These are phyloP conservation scores for Acacia pycnantha DNA, from an alignment of 331 rosid genomes.

Conservation along the genomic window DNA sequence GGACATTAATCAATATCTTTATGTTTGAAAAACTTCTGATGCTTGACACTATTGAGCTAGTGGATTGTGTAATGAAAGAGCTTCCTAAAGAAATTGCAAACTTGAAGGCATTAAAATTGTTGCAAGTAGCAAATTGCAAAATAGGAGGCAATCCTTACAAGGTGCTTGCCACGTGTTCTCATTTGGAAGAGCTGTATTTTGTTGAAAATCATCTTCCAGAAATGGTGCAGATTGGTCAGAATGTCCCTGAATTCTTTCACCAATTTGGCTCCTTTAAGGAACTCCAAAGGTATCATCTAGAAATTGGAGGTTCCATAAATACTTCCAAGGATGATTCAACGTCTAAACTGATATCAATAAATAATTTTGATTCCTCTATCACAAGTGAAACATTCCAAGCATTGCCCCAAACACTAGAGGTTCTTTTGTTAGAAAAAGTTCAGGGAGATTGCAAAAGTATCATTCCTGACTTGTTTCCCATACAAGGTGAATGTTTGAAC, in stretches of 20 bases:
- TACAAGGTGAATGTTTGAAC: neutral
- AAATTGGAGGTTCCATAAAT: neutral
- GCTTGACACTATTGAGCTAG: conserved; percentile 12
- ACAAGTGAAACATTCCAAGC: neutral
- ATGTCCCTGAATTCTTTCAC: neutral
- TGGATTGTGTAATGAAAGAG: neutral
- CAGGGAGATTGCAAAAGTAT: neutral
- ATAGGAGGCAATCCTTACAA: neutral
- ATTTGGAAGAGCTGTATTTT: neutral
- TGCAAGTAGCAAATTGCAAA: neutral
- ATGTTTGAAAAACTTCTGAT: neutral
- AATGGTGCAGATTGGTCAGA: neutral
- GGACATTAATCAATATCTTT: neutral
- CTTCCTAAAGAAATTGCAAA: neutral
- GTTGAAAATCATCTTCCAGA: neutral
- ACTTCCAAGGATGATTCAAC: neutral
- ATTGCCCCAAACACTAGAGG: neutral
- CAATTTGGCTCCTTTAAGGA: neutral
- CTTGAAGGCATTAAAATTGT: neutral
- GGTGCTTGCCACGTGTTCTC: neutral
- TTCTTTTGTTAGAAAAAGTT: neutral
- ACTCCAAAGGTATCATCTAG: neutral
- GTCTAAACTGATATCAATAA: neutral
- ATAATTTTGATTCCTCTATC: neutral
- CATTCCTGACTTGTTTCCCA: neutral